Evolutionary conservation across 1,284 basidiomycete species (phyloP).

Genomic region (Microbotryomycetes sp.): DNA sequence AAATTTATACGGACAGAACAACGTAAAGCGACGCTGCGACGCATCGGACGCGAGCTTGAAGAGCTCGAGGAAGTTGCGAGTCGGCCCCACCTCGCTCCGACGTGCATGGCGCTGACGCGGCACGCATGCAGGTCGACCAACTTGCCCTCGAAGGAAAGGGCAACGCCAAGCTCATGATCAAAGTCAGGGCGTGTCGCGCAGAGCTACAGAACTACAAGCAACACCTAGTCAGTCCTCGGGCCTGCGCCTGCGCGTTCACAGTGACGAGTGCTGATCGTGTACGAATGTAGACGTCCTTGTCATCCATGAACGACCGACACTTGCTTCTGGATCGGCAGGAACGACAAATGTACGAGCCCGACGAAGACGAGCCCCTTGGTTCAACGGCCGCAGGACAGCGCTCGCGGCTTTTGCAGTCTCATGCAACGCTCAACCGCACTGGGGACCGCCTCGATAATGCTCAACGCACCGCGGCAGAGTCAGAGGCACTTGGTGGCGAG

Average conservation of each 20-base stretch:
- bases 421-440: constrained; percentile 8
- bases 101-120: background rate
- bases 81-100: background rate
- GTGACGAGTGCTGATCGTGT: background rate
- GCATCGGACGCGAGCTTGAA: constrained; percentile 22
- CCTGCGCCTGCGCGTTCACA: no score
- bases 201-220: constrained; percentile 8
- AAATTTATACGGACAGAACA: constrained; percentile 14
- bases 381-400: constrained; percentile 12
- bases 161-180: constrained; percentile 16
- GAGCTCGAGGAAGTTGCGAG: constrained; percentile 31
- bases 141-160: constrained; percentile 23
- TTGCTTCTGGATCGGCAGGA: constrained; percentile 16
- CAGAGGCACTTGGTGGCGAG: constrained; percentile 21
- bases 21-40: constrained; percentile 16
- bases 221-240: constrained; percentile 9
- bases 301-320: constrained; percentile 18
- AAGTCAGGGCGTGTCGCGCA: constrained; percentile 9
- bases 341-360: background rate
- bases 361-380: background rate
- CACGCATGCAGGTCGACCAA: constrained; percentile 20
- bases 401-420: constrained; percentile 19
- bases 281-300: background rate
- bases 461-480: constrained; percentile 20
- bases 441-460: constrained; percentile 22